Percentiles rank a stretch among this genome's conserved stretches.
Conservation (phyloP, 371 early-diverging fungal species). For the Lichtheimia ramosa region DNA sequence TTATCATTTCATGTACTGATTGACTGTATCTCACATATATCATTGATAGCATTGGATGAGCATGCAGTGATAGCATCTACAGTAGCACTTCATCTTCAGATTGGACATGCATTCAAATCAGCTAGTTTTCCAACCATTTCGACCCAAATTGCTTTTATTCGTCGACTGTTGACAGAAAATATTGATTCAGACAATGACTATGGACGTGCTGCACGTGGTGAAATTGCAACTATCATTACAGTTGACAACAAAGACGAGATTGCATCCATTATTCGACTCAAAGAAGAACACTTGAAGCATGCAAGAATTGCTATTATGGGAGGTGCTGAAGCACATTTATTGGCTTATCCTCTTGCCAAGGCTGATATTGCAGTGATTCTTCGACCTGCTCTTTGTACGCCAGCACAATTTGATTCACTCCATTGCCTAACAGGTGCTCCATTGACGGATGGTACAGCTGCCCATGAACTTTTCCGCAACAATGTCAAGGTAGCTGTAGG, state of each 20-base stretch:
- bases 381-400: slow-evolving; percentile 66
- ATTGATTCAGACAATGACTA: slow-evolving; percentile 23
- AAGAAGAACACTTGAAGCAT: slow-evolving; percentile 35
- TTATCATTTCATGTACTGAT: background rate
- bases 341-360: slow-evolving; percentile 61
- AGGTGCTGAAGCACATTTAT: slow-evolving; percentile 71
- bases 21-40: too few species aligned
- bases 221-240: slow-evolving; percentile 60
- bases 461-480: slow-evolving; percentile 57
- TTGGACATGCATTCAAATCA: slow-evolving; percentile 54
- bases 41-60: slow-evolving; percentile 19
- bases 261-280: slow-evolving; percentile 62
- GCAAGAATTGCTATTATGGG: slow-evolving; percentile 53
- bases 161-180: slow-evolving; percentile 44
- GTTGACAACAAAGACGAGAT: slow-evolving; percentile 74
- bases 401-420: slow-evolving; percentile 64
- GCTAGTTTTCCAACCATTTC: slow-evolving; percentile 57
- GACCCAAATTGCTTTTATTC: slow-evolving; percentile 63
- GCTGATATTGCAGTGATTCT: slow-evolving; percentile 66
- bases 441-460: slow-evolving; percentile 57
- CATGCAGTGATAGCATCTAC: slow-evolving; percentile 35
- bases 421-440: slow-evolving; percentile 66
- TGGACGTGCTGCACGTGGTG: slow-evolving; percentile 55
- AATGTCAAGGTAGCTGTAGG: slow-evolving; percentile 70
- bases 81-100: slow-evolving; percentile 64